Base-by-base conservation (phyloP, 805 yeast genomes). In the Kluyveromyces nonfermentans region DNA sequence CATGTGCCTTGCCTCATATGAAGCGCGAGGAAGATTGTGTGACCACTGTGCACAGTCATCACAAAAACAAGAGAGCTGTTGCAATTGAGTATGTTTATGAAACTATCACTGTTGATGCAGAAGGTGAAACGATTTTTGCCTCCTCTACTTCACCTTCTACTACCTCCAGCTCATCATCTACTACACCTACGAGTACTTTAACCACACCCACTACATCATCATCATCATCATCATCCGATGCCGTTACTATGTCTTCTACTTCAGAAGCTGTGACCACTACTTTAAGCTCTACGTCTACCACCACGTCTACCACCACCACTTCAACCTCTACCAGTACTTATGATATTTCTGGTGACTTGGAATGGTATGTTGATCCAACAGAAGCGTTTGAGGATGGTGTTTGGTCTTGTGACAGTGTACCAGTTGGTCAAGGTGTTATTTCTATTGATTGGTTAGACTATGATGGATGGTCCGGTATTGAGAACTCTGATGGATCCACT, bases 371-470 rank as follows among this genome's bases (percentile, higher is more conserved):
- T 9, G 70, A 63, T 54, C 93, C 96, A 56, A 50, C 72, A 45
- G 68, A 63, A 36, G 66, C 68, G 41, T 90, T 93, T 54, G 51
- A 60, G 48, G 94, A 85, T 58, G 94, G 93, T 62, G 75, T 75
- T 42, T 68, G 79, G 61, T 62, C 72, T 42, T 85, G 95, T 72
- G 70, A 76, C 44, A 68, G 71, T 34, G 80, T 85, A 73, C 89
- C 89, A 57, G 66, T 78, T n/a, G 85, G 82, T 46, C 74, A 80
- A 56, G 88, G 88, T 70, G 84, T 80, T 33, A 67, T 82, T 56
- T 55, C 80, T 33, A 67, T 82, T 25, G 72, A 71, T 54, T 73
- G 81, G 77, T 54, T 79, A 46, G 73, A 67, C 35, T 63, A 68
- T 49, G 76, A 69, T 49, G 80, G 80, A 53, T 75, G 75, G 74